Base-by-base conservation (phyloP, 2,329 filamentous ascomycete genomes). In the Aspergillus niger region DNA sequence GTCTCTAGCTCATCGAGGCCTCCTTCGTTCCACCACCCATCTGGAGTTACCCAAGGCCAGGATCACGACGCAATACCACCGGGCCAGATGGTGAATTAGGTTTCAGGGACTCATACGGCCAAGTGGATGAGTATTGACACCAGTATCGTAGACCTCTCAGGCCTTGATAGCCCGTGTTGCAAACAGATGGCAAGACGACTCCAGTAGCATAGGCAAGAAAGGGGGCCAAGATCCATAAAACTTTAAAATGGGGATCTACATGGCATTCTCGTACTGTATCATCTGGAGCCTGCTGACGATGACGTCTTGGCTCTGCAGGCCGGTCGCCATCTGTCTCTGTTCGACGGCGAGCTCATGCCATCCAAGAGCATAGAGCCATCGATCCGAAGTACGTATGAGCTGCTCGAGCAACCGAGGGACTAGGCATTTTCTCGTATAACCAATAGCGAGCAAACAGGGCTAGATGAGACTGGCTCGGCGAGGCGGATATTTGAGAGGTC, bases 11-110 rank as follows among this genome's bases (percentile, higher is more conserved):
- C 64, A 62, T 74, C 72, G 72, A 75, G 72, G 69, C 63, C 65
- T 70, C 62, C 62, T 59, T 54, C 65, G 70, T 74, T 71, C 68
- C 70, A 75, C 70, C 65, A 60, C 43, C 57, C 59, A 62, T 60
- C 67, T 73, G 70, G 68, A 67, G 66, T 63, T 70, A 73, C 62
- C 69, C 70, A 70, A 69, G 44, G 51, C 62, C 58, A 63, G 55
- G 67, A 48, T 24, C 10, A 63, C 59, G 61, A 64, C 53, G 64
- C 59, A 65, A 60, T 57, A 56, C 59, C 63, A 56, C 53, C 48
- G 62, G 61, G 49, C 49, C 57, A 65, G 58, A 69, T 64, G 63
- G 66, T 63, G 64, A 52, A 58, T 63, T 64, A 65, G 64, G 67
- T 67, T 68, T 70, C 63, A 69, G 62, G 65, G 60, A 67, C 60